Conservation (phyloP, 768 basidiomycete genomes). For the Rhizopogon vulgaris region DNA sequence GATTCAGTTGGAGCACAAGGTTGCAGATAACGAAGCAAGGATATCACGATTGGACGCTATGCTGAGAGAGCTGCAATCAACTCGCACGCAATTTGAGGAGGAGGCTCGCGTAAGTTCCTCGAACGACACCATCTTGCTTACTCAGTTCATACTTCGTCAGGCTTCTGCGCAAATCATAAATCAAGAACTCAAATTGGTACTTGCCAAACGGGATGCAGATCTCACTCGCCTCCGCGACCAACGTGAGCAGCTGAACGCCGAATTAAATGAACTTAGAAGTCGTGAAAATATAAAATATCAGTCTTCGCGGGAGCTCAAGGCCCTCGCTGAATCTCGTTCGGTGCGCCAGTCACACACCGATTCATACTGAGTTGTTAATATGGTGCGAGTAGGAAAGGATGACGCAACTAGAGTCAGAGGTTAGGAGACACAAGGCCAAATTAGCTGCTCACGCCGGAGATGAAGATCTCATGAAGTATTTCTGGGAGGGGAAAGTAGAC, state of each 20-base stretch:
- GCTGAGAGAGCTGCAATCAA: constrained; percentile 30
- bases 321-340: constrained; percentile 55
- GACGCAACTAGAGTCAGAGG: constrained; percentile 61
- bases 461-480: constrained; percentile 66
- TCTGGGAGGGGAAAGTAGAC: constrained; percentile 51
- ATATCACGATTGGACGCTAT: constrained; percentile 38
- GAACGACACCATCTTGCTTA: constrained; percentile 8
- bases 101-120: constrained; percentile 33
- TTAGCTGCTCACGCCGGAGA: constrained; percentile 72
- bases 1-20: constrained; percentile 37
- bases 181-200: constrained; percentile 57
- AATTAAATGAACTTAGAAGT: constrained; percentile 62
- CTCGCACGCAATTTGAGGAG: constrained; percentile 44
- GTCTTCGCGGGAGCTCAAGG: constrained; percentile 59
- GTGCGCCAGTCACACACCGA: constrained; percentile 23
- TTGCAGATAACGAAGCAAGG: constrained; percentile 34
- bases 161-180: constrained; percentile 39
- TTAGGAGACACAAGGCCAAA: constrained; percentile 63
- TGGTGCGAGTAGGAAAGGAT: constrained; percentile 60
- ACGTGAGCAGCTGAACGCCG: constrained; percentile 60
- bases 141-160: constrained; percentile 19
- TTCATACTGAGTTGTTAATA: constrained; percentile 9
- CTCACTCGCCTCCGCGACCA: constrained; percentile 63
- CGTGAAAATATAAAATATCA: constrained; percentile 54
- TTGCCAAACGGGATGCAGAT: constrained; percentile 62